Base-by-base conservation (phyloP, 2,329 filamentous ascomycete genomes). In the Xylariaceae sp. region DNA sequence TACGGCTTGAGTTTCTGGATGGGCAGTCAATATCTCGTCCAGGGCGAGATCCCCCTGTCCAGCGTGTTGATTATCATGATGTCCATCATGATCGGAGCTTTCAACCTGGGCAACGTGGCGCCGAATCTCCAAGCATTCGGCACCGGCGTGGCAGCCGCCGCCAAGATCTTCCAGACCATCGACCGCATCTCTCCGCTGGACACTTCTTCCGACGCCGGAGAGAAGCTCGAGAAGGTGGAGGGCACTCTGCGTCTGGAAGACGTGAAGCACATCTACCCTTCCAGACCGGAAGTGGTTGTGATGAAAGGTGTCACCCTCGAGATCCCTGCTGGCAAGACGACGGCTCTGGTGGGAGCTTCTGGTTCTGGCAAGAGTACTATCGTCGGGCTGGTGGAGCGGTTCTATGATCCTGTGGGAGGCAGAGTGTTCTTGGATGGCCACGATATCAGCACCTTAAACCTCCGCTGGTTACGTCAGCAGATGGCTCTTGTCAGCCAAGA, bases 331-430 rank as follows among this genome's bases (percentile, higher is more conserved):
- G 89, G 90, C 14, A 94, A 94, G 64, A 88, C 84, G 13, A 94
- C 90, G 3, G 92, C 92, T 2, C 67, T 98, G 6, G 92, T 98
- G 5, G 92, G 92, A 37, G 86, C 90, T 1, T 96, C 90, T 9
- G 92, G 90, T 9, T 93, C 84, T 24, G 92, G 92, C 30, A 98
- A 96, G 63, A 90, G 83, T 50, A 96, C 92, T 0, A 89, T 96
- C 41, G 83, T 96, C 18, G 90, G 90, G 10, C 68, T 98, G 14
- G 79, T 96, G 2, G 90, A 96, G 61, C 77, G 92, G 13, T 96
- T 96, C 58, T 98, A 98, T 56, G 78, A 89, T 37, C 90, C 90
- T 0, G 84, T 95, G 21, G 74, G 74, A 19, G 92, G 92, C 15
- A 63, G 73, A 14, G 78, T 96, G 1, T 71, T 80, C 38, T 66